Evolutionary conservation across 768 basidiomycete species (phyloP).

Genomic region (Coprinellus micaceus): DNA sequence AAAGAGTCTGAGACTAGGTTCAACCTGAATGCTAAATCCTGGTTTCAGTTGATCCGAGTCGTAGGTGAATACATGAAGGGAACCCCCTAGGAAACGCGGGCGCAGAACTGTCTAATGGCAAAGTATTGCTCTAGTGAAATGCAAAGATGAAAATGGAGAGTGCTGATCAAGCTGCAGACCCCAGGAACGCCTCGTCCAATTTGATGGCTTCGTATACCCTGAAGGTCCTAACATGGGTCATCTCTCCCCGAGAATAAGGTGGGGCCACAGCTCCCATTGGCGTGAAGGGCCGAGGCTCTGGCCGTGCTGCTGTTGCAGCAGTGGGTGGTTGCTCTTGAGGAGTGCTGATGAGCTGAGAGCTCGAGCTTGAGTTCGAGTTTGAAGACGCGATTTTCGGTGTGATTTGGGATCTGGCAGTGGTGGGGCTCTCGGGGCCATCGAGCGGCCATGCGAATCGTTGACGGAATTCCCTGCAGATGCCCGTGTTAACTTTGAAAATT

Average conservation of each 20-base stretch:
- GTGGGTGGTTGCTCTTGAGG: background rate
- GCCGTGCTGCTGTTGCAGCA: background rate
- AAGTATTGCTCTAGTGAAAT: no score
- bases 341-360: background rate
- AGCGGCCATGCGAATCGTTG: slow-evolving; percentile 22
- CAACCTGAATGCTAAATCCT: no score
- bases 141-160: no score
- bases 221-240: slow-evolving; percentile 52
- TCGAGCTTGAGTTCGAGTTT: no score
- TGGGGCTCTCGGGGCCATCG: slow-evolving; percentile 7
- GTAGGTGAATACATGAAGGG: no score
- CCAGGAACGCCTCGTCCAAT: slow-evolving; percentile 23
- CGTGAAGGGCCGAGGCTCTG: background rate
- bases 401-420: slow-evolving; percentile 4
- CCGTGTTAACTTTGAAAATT: background rate
- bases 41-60: no score
- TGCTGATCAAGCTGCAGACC: slow-evolving; percentile 15
- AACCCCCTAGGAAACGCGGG: no score
- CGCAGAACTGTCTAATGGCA: no score
- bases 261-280: slow-evolving; percentile 15
- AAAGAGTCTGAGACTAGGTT: no score
- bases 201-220: slow-evolving; percentile 53
- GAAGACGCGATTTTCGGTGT: slow-evolving; percentile 6
- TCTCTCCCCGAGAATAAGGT: slow-evolving; percentile 30
- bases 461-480: slow-evolving; percentile 21